Evolutionary conservation across 306 rosid genomes (phyloP), one percentile per base, ranked within the genome.

Genomic region (Pueraria montana): DNA sequence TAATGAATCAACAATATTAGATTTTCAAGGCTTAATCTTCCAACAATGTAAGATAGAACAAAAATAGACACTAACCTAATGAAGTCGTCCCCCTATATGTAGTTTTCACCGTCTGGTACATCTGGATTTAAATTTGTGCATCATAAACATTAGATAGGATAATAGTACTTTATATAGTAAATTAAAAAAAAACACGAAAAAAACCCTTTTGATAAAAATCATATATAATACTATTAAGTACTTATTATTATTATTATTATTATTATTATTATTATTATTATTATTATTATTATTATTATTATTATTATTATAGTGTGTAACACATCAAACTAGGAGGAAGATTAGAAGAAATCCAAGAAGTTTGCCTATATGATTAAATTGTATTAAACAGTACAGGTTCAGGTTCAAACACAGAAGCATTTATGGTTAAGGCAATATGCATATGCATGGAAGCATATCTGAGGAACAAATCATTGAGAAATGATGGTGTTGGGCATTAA

Each of bases 51-150:
- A 38, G 2, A 48, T 1, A 55, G 6, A 77, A 65, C 23, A 14
- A 80, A 63, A 45, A 64, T 27, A 34, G 63, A 23, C 23, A 10
- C 72, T 49, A 53, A 93, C 99, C 99, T 82, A 98, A 96, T 46
- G 97, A 84, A 83, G 96, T 95, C 23, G 97, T 93, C 49, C 96
- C 91, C 86, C 86, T 92, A 78, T 94, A 96, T 8, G 98, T 96
- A 34, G 97, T 96, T 79, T 96, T 96, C 73, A 96, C 99, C 84
- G 99, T 96, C 83, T 98, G 89, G 84, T 94, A 96, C 99, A 96
- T 96, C 99, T 96, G 87, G 45, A 86, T 81, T 74, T 5, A 77
- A 76, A 81, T 46, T 12, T 62, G 34, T 30, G 10, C 34, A 61
- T 38, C 20, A 64, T 11, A 9, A 52, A 26, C 20, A 72, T 55